Percentiles rank a stretch among this genome's conserved stretches.
phyloP scores from a whole-genome alignment of 164 flowering plant species.

The Berberis thunbergii region DNA sequence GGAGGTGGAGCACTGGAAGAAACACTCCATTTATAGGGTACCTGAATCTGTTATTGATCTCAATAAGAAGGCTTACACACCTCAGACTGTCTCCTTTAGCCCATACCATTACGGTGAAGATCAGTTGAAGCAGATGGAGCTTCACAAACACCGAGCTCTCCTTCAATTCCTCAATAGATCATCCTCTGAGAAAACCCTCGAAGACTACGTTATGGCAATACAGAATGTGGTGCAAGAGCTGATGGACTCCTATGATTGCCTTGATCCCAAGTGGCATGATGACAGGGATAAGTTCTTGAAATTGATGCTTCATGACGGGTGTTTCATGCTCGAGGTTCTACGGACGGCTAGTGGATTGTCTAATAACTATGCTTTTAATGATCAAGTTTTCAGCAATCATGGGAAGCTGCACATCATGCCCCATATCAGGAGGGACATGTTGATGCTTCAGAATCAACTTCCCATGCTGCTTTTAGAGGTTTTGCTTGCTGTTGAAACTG shows the following conservation, averaged over 20 bases:
- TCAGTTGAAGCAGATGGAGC: conserved; percentile 30
- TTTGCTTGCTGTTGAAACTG: conserved; percentile 23
- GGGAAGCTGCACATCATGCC: conserved; percentile 42
- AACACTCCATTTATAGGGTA: conserved; percentile 19
- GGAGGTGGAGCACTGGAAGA: conserved; percentile 23
- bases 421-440: conserved; percentile 42
- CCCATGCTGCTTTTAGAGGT: conserved; percentile 37
- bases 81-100: conserved; percentile 40
- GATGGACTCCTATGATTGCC: conserved; percentile 29
- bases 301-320: conserved; percentile 42
- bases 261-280: conserved; percentile 20
- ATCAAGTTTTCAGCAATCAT: conserved; percentile 52
- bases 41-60: conserved; percentile 11
- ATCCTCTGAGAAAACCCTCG: background rate
- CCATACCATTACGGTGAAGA: conserved; percentile 41
- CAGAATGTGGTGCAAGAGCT: conserved; percentile 10
- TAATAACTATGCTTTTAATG: conserved; percentile 33
- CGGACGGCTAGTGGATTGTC: conserved; percentile 10
- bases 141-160: conserved; percentile 44
- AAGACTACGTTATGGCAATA: background rate
- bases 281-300: conserved; percentile 22
- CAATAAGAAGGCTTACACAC: conserved; percentile 24
- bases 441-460: conserved; percentile 54
- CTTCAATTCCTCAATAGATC: conserved; percentile 18
- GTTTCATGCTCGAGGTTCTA: conserved; percentile 46